These are phyloP conservation scores for Claviceps capensis DNA, from an alignment of 2,329 filamentous ascomycete species.

Conservation along the genomic window DNA sequence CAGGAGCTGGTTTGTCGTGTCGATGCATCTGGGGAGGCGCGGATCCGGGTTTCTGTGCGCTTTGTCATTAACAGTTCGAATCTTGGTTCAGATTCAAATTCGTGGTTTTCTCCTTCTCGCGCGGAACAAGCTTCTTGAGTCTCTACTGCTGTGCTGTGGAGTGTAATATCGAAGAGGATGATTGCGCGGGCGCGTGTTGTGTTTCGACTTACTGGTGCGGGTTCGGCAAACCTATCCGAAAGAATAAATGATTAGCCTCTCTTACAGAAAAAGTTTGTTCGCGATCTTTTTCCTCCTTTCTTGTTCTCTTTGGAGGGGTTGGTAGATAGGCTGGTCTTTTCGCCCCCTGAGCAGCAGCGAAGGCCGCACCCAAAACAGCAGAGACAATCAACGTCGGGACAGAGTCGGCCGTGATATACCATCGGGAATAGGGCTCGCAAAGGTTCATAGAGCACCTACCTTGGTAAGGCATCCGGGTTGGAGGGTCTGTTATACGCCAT, in stretches of 20 bases:
- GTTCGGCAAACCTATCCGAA: conserved; percentile 52
- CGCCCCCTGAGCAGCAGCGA: background rate
- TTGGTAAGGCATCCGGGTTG: conserved; percentile 89
- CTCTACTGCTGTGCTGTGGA: background rate
- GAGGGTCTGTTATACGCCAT: conserved; percentile 95
- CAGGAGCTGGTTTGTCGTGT: conserved; percentile 36
- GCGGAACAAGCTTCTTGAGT: too few relatives aligned
- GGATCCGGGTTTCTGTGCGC: conserved; percentile 22
- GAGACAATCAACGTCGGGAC: conserved; percentile 1
- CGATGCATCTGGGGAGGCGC: conserved; percentile 15
- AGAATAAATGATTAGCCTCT: background rate
- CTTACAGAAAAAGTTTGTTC: background rate
- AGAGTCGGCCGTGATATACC: background rate
- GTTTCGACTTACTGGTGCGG: conserved; percentile 43
- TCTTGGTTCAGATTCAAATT: too few relatives aligned
- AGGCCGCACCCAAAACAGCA: background rate
- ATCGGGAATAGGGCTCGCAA: background rate
- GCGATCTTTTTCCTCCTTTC: background rate
- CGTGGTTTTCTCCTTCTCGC: too few relatives aligned
- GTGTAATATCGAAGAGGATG: too few relatives aligned
- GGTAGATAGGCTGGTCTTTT: background rate
- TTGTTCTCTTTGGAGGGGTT: background rate
- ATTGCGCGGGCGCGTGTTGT: conserved; percentile 3
- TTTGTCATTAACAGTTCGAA: background rate
- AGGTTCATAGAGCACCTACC: conserved; percentile 41